A percentile compares a stretch with the other conserved stretches of the same genome.
Conservation (phyloP, 306 rosid genomes). For the Acacia melanoxylon region DNA sequence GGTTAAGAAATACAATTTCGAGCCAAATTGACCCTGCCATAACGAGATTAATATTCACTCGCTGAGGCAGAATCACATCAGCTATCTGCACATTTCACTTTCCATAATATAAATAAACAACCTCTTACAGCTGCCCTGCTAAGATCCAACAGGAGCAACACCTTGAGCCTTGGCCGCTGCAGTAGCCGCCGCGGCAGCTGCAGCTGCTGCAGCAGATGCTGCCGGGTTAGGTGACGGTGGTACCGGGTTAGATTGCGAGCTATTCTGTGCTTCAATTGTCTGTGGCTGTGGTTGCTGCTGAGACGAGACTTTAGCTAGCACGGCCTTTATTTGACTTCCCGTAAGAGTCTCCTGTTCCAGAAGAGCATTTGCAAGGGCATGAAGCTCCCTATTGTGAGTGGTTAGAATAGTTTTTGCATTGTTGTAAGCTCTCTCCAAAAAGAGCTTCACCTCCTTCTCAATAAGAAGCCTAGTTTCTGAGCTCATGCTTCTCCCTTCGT, state of each 20-base stretch:
- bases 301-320: slow-evolving; percentile 55
- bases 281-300: slow-evolving; percentile 44
- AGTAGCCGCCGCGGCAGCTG: slow-evolving; percentile 62
- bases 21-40: slow-evolving; percentile 33
- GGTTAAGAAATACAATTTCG: slow-evolving; percentile 24
- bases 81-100: slow-evolving; percentile 64
- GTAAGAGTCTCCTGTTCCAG: slow-evolving; percentile 76
- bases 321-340: slow-evolving; percentile 65
- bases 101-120: slow-evolving; percentile 15
- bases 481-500: slow-evolving; percentile 90
- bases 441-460: slow-evolving; percentile 74
- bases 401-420: slow-evolving; percentile 87
- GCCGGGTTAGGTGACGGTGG: slow-evolving; percentile 71
- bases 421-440: slow-evolving; percentile 71
- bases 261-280: slow-evolving; percentile 46
- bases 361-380: slow-evolving; percentile 84
- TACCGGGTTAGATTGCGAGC: slow-evolving; percentile 54
- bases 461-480: slow-evolving; percentile 89
- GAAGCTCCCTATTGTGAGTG: slow-evolving; percentile 72
- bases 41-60: slow-evolving; percentile 36
- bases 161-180: slow-evolving; percentile 83
- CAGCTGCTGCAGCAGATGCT: slow-evolving; percentile 64
- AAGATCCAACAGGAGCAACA: slow-evolving; percentile 70
- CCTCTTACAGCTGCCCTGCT: slow-evolving; percentile 25
- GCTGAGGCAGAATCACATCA: slow-evolving; percentile 23